Base-by-base conservation (phyloP, 2,329 filamentous ascomycete genomes). In the Trichophyton benhamiae region DNA sequence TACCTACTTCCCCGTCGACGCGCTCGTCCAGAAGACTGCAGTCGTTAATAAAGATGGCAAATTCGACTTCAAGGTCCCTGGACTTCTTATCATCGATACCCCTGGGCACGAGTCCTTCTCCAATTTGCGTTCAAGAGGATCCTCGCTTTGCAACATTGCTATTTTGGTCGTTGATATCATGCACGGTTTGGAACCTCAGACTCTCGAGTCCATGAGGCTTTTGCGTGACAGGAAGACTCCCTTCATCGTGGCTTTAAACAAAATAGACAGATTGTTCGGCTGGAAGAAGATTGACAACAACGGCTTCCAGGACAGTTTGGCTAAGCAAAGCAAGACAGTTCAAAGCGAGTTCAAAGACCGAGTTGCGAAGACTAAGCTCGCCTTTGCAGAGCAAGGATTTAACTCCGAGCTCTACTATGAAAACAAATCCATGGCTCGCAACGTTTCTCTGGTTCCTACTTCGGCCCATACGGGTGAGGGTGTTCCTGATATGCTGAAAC, bases 91-190 rank as follows among this genome's bases (percentile, higher is more conserved):
- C 71, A 99, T 99, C 71, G 94, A 99, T 77, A 99, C 94, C 0
- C 95, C 94, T 70, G 94, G 94, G 79, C 94, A 99, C 91, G 94
- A 99, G 84, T 99, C 94, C 71, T 99, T 99, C 84, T 96, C 92
- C 65, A 99, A 99, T 78, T 79, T 99, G 66, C 88, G 95, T 71
- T 96, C 92, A 67, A 86, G 95, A 78, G 94, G 94, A 78, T 97
- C 94, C 46, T 97, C 91, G 13, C 88, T 99, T 63, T 99, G 95
- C 77, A 99, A 99, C 80, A 99, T 99, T 77, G 94, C 94, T 69
- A 99, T 99, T 73, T 80, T 99, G 67, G 95, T 99, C 48, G 92
- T 99, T 68, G 94, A 99, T 80, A 99, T 99, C 71, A 97, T 99
- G 94, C 94, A 99, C 83, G 95, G 95, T 72, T 83, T 99, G 55